Conservation (phyloP, 192 early-diverging fungal species). For the Gonapodya sp. region DNA sequence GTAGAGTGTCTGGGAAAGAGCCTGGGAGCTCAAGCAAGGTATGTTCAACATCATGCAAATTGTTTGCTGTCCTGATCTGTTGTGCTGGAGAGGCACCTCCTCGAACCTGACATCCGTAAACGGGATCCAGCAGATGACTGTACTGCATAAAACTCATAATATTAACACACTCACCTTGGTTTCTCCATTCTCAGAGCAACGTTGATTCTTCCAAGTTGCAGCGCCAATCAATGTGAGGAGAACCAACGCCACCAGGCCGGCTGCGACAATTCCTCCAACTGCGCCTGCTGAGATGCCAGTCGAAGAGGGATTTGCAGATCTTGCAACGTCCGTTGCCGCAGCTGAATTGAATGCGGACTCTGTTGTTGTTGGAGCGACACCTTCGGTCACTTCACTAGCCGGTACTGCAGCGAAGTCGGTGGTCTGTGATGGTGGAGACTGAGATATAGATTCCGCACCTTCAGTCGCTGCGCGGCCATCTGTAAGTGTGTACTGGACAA, state of each 20-base stretch:
- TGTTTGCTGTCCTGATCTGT: neutral
- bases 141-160: neutral
- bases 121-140: neutral
- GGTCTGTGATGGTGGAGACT: neutral
- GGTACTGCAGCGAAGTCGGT: neutral
- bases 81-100: neutral
- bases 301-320: neutral
- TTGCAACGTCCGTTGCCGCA: neutral
- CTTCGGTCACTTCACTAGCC: neutral
- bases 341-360: neutral
- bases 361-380: neutral
- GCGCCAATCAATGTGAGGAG: neutral
- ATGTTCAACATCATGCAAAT: too few species aligned
- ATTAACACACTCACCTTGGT: neutral
- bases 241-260: neutral
- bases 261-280: neutral
- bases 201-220: neutral
- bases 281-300: neutral
- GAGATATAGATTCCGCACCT: neutral
- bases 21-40: neutral
- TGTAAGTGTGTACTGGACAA: neutral
- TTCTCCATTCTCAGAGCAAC: neutral
- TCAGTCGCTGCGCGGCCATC: neutral
- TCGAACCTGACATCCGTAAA: neutral
- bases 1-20: neutral